Conservation (phyloP, 768 basidiomycete species). For the Hygrophorus pudorinus region DNA sequence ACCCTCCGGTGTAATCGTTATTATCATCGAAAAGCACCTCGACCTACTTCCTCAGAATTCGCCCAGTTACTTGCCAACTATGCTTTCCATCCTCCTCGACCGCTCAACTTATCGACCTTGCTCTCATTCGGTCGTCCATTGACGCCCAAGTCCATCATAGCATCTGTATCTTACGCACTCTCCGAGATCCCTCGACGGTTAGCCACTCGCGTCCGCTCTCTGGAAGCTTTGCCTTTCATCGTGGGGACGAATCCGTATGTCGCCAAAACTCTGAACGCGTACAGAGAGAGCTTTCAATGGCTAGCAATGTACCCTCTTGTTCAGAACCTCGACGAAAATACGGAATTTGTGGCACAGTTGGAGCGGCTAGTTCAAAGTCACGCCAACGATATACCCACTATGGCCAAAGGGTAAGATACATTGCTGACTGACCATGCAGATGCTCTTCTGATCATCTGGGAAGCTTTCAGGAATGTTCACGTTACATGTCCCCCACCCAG, state of each 20-base stretch:
- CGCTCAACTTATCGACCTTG: constrained; percentile 62
- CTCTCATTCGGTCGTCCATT: constrained; percentile 71
- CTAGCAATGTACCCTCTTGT: constrained; percentile 61
- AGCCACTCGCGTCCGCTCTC: constrained; percentile 60
- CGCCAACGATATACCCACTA: constrained; percentile 79
- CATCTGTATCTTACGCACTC: constrained; percentile 65
- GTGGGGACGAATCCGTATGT: constrained; percentile 86
- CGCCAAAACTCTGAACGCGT: constrained; percentile 56
- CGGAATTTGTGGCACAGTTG: constrained; percentile 55
- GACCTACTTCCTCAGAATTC: constrained; percentile 41
- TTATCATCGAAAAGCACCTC: constrained; percentile 31
- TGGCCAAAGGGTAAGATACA: constrained; percentile 70
- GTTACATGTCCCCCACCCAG: constrained; percentile 75
- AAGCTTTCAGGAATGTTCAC: constrained; percentile 79
- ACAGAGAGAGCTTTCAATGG: constrained; percentile 59
- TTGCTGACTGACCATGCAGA: constrained; percentile 4
- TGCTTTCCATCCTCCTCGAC: constrained; percentile 51
- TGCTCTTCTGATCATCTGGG: neutral
- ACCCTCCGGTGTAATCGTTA: constrained; percentile 12
- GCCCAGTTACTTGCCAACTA: constrained; percentile 54
- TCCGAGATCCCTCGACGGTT: constrained; percentile 72
- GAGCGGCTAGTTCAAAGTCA: constrained; percentile 65
- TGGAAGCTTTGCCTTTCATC: constrained; percentile 76
- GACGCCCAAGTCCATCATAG: constrained; percentile 57
- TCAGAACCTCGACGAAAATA: constrained; percentile 59